Conservation (phyloP, 2,329 filamentous ascomycete species). For the Neocucurbitaria cava region DNA sequence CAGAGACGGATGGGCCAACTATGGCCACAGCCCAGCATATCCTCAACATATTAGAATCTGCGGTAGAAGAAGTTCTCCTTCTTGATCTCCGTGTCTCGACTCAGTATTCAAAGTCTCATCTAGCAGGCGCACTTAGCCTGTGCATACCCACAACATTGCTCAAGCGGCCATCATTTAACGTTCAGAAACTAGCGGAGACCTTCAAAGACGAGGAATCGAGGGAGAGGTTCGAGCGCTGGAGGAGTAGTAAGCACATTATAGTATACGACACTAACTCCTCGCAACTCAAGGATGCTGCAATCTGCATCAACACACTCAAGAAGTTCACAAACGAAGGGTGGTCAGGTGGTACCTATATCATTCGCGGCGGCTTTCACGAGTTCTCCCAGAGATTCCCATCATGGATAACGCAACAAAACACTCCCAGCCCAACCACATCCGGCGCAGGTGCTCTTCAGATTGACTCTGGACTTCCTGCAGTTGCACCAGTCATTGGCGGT, state of each 20-base stretch:
- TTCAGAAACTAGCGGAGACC: constrained; percentile 85
- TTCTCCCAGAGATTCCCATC: constrained; percentile 73
- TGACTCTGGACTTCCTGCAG: constrained; percentile 51
- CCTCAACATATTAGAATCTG: constrained; percentile 56
- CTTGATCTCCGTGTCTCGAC: constrained; percentile 88
- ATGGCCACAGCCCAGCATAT: constrained; percentile 58
- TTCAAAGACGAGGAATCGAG: constrained; percentile 77
- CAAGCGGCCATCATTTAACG: constrained; percentile 88
- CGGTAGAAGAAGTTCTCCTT: constrained; percentile 67
- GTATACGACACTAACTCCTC: constrained; percentile 84
- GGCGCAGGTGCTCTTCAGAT: constrained; percentile 31
- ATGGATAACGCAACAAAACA: constrained; percentile 58
- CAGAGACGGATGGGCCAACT: constrained; percentile 41
- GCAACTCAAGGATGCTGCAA: constrained; percentile 79
- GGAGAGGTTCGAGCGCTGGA: constrained; percentile 78
- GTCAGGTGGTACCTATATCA: constrained; percentile 73
- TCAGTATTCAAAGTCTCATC: constrained; percentile 76
- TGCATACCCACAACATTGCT: constrained; percentile 95
- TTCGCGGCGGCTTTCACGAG: constrained; percentile 80
- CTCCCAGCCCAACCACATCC: constrained; percentile 29
- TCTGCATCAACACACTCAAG: constrained; percentile 85
- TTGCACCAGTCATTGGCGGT: constrained; percentile 85
- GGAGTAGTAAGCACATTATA: constrained; percentile 74
- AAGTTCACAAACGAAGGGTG: constrained; percentile 91
- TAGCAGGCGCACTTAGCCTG: constrained; percentile 83